Evolutionary conservation across 2,329 filamentous ascomycete genomes (phyloP).

Genomic region (Samsoniella hepiali): DNA sequence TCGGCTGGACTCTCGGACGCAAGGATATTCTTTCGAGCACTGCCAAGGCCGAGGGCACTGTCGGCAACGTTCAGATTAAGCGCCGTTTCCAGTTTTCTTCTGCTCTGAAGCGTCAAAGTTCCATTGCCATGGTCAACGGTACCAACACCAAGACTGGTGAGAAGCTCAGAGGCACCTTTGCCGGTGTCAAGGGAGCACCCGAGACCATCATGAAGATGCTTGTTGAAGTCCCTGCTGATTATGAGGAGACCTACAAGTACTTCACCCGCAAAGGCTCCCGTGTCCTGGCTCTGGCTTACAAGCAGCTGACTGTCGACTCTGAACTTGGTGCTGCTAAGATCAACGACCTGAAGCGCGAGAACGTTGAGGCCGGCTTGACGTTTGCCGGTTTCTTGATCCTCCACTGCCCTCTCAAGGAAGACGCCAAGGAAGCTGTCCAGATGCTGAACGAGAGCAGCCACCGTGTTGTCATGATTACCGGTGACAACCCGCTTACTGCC

Average conservation of each 20-base stretch:
- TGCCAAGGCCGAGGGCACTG: slow-evolving; percentile 34
- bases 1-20: slow-evolving; percentile 89
- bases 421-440: slow-evolving; percentile 87
- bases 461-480: slow-evolving; percentile 98
- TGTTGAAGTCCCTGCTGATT: slow-evolving; percentile 74
- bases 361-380: slow-evolving; percentile 76
- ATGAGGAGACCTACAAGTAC: slow-evolving; percentile 98
- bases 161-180: slow-evolving; percentile 82
- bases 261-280: slow-evolving; percentile 94
- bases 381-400: slow-evolving; percentile 96
- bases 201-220: slow-evolving; percentile 97
- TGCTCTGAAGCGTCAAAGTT: slow-evolving; percentile 91
- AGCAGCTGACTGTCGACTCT: slow-evolving; percentile 76
- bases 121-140: slow-evolving; percentile 77
- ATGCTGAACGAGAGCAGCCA: slow-evolving; percentile 99
- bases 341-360: slow-evolving; percentile 91
- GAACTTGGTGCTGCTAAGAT: slow-evolving; percentile 82
- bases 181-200: slow-evolving; percentile 92
- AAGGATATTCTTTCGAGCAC: slow-evolving; percentile 77
- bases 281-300: slow-evolving; percentile 90
- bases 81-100: slow-evolving; percentile 98
- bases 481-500: slow-evolving; percentile 94
- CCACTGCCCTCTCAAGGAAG: slow-evolving; percentile 93
- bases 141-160: slow-evolving; percentile 69
- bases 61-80: slow-evolving; percentile 86